Base-by-base conservation (phyloP, 345 rosid genomes). In the Eucalyptus sp. region DNA sequence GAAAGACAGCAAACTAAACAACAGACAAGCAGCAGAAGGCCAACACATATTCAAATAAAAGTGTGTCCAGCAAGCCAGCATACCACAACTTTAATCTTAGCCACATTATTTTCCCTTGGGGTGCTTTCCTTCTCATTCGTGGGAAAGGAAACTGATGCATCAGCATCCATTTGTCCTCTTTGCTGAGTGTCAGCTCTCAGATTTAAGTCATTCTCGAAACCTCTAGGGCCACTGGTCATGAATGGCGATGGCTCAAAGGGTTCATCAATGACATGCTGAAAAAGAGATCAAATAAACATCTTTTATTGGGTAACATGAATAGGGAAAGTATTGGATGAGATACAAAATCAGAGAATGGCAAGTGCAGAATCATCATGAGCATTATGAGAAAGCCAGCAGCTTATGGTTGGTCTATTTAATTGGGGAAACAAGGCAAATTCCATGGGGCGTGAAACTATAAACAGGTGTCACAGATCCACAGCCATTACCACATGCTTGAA, bases 61-160 rank as follows among this genome's bases (percentile, higher is more conserved):
- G 41, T 33, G 58, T 50, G 51, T 86, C 50, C 31, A 76, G 13
- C 50, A 62, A 91, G 90, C 81, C 86, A 83, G 88, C 99, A 91
- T 93, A 97, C 99, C 97, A 98, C 99, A 89, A 98, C 99, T 98
- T 94, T 97, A 88, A 98, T 95, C 91, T 98, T 98, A 83, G 99
- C 99, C 89, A 94, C 97, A 92, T 93, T 96, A 91, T 48, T 98
- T 92, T 97, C 99, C 91, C 92, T 96, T 7, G 92, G 88, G 88
- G 76, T 94, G 92, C 49, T 94, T 91, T 98, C 99, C 89, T 96
- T 98, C 88, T 97, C 99, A 90, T 41, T 93, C 37, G 86, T 84
- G 64, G 93, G 89, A 84, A 92, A 89, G 41, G 94, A 66, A 88
- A 86, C 90, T 15, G 96, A 93, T 29, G 91, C 89, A 89, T 98